Conservation (phyloP, 2,329 filamentous ascomycete genomes). For the Fusarium napiforme region DNA sequence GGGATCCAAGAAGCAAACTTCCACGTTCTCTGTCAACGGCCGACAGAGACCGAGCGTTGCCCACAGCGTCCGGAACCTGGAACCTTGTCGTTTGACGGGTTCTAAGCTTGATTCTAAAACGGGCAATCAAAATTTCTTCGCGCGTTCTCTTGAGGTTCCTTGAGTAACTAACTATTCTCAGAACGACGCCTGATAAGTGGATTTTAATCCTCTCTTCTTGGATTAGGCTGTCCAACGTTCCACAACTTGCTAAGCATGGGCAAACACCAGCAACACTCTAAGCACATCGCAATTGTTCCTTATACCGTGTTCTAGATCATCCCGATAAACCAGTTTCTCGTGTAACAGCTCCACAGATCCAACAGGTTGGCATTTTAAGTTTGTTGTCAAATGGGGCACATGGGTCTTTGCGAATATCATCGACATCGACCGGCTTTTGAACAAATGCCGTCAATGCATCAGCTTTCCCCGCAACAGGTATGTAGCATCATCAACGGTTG, state of each 20-base stretch:
- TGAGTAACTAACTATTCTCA: background rate
- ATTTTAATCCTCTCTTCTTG: background rate
- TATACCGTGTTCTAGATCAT: background rate
- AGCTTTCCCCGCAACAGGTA: constrained; percentile 22
- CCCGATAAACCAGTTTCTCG: background rate
- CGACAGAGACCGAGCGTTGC: constrained; percentile 35
- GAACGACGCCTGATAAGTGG: background rate
- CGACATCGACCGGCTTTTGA: background rate
- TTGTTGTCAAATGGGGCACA: constrained; percentile 1
- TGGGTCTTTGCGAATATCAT: constrained; percentile 5
- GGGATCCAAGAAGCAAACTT: constrained; percentile 16
- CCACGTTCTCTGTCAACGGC: constrained; percentile 34
- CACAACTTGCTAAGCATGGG: background rate
- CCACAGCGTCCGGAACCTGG: constrained; percentile 25
- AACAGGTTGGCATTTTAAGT: background rate
- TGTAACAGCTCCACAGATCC: constrained; percentile 1
- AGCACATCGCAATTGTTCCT: background rate
- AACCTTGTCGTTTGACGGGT: constrained; percentile 18
- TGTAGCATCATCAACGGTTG: constrained; percentile 9
- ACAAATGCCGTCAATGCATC: constrained; percentile 2
- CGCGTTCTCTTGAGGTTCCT: background rate
- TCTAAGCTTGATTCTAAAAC: constrained; percentile 1
- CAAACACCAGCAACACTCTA: background rate
- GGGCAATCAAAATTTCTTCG: background rate
- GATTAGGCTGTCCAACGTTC: background rate